Evolutionary conservation across 768 basidiomycete species (phyloP).

Genomic region (Suillus brevipes): DNA sequence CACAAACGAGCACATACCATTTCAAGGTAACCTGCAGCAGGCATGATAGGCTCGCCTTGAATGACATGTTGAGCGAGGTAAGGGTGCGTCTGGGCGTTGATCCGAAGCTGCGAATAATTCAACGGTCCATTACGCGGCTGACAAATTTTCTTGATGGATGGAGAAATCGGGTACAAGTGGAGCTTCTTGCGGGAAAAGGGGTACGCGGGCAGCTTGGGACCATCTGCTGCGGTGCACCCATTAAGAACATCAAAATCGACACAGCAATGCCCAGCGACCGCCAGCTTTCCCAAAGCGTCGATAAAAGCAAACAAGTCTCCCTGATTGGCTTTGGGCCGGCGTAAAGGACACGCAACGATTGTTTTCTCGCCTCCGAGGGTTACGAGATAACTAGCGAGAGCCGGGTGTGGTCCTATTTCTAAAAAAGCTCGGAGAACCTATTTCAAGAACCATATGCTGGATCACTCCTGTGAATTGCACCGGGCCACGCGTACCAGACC

Average conservation of each 20-base stretch:
- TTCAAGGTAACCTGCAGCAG: constrained; percentile 43
- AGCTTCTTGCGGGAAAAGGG: constrained; percentile 30
- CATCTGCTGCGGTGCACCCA: constrained; percentile 12
- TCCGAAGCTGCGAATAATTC: constrained; percentile 34
- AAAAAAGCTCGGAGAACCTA: constrained; percentile 17
- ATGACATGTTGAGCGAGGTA: constrained; percentile 46
- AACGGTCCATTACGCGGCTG: constrained; percentile 35
- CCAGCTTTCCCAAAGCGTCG: constrained; percentile 30
- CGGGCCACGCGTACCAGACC: constrained; percentile 38
- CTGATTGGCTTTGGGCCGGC: constrained; percentile 2
- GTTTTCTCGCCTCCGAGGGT: background rate
- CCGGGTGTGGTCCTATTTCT: constrained; percentile 23
- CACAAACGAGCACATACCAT: constrained; percentile 32
- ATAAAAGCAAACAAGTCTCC: constrained; percentile 31
- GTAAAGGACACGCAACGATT: background rate
- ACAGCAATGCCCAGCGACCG: constrained; percentile 28
- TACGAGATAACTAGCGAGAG: background rate
- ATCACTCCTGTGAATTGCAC: constrained; percentile 40
- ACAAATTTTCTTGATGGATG: constrained; percentile 21
- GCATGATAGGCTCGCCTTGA: constrained; percentile 45
- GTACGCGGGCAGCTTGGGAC: background rate
- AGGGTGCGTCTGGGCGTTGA: constrained; percentile 40
- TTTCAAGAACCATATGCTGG: constrained; percentile 24
- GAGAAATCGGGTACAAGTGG: constrained; percentile 20
- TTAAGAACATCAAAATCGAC: constrained; percentile 36